Percentiles rank a stretch among this genome's conserved stretches.
These are phyloP conservation scores for Tricholoma saponaceum DNA, from an alignment of 768 basidiomycete genomes.

Conservation along the genomic window DNA sequence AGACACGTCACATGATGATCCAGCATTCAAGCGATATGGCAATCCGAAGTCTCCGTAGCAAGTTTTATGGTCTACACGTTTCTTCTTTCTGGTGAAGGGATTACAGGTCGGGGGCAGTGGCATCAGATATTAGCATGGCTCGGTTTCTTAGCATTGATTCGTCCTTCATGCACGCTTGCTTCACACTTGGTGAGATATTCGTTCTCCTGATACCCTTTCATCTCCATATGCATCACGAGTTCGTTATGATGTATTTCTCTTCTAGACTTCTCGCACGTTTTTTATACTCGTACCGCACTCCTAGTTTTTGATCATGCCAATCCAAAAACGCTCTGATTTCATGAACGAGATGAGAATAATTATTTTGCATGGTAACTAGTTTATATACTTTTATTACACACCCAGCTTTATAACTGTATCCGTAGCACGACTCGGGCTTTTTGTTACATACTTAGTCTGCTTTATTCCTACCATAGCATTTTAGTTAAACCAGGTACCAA, in stretches of 20 bases:
- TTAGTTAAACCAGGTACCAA: background rate
- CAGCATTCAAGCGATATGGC: conserved; percentile 32
- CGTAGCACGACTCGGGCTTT: background rate
- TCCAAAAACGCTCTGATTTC: background rate
- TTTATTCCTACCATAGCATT: background rate
- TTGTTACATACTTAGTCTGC: background rate
- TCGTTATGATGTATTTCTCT: background rate
- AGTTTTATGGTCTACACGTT: background rate
- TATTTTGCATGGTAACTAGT: background rate
- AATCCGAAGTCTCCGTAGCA: background rate
- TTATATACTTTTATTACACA: background rate
- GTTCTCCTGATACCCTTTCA: background rate
- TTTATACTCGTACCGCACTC: background rate
- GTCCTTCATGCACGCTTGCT: background rate
- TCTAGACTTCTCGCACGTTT: background rate
- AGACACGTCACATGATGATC: conserved; percentile 70
- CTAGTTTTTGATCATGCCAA: background rate
- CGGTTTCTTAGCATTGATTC: background rate
- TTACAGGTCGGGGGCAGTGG: background rate
- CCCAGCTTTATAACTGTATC: background rate
- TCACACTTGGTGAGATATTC: background rate
- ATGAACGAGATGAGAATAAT: background rate
- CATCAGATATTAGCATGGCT: background rate
- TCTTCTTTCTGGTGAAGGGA: background rate
- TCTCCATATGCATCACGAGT: background rate